Conservation (phyloP, 768 basidiomycete species). For the Cyclocybe cylindracea region DNA sequence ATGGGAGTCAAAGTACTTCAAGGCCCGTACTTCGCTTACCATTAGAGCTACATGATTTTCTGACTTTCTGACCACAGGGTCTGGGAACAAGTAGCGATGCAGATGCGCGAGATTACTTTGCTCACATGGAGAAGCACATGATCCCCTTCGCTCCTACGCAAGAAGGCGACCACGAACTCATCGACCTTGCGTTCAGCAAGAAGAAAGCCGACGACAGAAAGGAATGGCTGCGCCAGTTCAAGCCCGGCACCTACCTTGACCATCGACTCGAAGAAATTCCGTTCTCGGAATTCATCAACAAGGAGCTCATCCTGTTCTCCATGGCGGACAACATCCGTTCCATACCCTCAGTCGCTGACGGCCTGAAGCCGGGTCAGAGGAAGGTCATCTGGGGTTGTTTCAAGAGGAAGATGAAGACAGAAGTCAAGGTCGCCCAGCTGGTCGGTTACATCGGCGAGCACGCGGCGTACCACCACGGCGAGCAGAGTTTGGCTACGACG, state of each 20-base stretch:
- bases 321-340: slow-evolving; percentile 99
- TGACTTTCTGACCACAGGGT: slow-evolving; percentile 56
- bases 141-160: slow-evolving; percentile 85
- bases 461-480: slow-evolving; percentile 96
- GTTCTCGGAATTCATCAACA: slow-evolving; percentile 95
- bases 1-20: slow-evolving; percentile 97
- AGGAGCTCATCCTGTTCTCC: slow-evolving; percentile 95
- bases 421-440: slow-evolving; percentile 96
- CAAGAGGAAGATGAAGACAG: slow-evolving; percentile 88
- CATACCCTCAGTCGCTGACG: slow-evolving; percentile 92
- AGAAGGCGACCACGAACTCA: slow-evolving; percentile 82
- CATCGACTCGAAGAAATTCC: slow-evolving; percentile 86
- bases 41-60: neutral
- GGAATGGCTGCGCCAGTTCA: slow-evolving; percentile 95
- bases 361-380: slow-evolving; percentile 95
- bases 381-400: slow-evolving; percentile 97
- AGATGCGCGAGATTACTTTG: slow-evolving; percentile 93
- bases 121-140: slow-evolving; percentile 90
- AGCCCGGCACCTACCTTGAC: slow-evolving; percentile 93
- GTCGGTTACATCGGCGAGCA: slow-evolving; percentile 95
- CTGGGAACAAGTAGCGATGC: slow-evolving; percentile 89
- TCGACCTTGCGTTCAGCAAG: slow-evolving; percentile 99
- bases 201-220: slow-evolving; percentile 99
- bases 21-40: slow-evolving; percentile 50
- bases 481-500: slow-evolving; percentile 81